A percentile compares a stretch with the other conserved stretches of the same genome.
Conservation (phyloP, 148 eudicot genomes). For the Spergularia marina region DNA sequence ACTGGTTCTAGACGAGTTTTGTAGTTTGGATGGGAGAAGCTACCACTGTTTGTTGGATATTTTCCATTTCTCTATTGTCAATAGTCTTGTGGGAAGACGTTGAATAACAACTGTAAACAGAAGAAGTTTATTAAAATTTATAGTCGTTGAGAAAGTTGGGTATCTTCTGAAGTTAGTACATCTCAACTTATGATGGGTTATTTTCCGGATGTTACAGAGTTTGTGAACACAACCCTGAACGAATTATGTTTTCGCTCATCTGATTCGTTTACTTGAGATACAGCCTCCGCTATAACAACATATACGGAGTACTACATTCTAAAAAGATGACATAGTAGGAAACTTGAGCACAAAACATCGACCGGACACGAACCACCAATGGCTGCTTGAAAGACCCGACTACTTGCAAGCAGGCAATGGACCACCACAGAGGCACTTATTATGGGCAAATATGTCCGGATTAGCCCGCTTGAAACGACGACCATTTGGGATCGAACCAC, state of each 20-base stretch:
- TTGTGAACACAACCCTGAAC: too few species aligned
- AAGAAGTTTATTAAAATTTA: neutral
- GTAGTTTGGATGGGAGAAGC: constrained; percentile 4
- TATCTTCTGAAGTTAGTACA: too few species aligned
- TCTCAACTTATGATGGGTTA: too few species aligned
- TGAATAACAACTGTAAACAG: constrained; percentile 13
- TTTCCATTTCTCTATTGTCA: neutral
- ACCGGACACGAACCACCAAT: too few species aligned
- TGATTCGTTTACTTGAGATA: too few species aligned
- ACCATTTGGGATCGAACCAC: constrained; percentile 11
- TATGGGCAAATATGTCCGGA: neutral
- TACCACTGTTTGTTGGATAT: neutral
- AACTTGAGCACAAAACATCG: too few species aligned
- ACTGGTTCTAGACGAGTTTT: neutral
- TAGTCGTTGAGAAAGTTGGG: too few species aligned
- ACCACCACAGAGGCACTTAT: constrained; percentile 19
- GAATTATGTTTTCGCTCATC: too few species aligned
- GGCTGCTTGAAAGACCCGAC: neutral
- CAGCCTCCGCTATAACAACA: too few species aligned
- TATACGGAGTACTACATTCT: too few species aligned
- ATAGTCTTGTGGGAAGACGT: neutral
- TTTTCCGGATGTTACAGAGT: too few species aligned
- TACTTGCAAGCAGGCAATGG: constrained; percentile 17
- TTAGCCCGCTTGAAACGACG: neutral
- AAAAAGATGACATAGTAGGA: too few species aligned